These are phyloP conservation scores for Botryosphaeria dothidea DNA, from an alignment of 2,329 filamentous ascomycete species.

Conservation along the genomic window DNA sequence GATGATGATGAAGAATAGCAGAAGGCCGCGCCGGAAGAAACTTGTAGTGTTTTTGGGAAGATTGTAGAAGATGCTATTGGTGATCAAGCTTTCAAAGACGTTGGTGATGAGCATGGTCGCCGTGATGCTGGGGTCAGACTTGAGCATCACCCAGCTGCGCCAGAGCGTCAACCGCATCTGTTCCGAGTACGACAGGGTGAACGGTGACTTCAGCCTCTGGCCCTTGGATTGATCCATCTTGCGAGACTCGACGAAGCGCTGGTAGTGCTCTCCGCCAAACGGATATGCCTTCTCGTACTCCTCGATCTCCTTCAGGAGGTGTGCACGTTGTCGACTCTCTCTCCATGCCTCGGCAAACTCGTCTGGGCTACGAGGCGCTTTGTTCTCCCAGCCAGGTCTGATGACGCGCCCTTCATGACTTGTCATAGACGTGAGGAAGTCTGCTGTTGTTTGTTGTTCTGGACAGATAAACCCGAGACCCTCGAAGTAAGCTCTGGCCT, in stretches of 20 bases:
- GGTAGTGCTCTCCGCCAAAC: slow-evolving; percentile 45
- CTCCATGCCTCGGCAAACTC: slow-evolving; percentile 58
- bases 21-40: slow-evolving; percentile 74
- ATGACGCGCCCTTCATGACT: slow-evolving; percentile 36
- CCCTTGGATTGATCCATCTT: slow-evolving; percentile 40
- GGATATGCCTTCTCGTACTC: slow-evolving; percentile 48
- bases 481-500: too few species aligned
- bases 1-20: too few species aligned
- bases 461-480: too few species aligned
- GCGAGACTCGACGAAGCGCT: slow-evolving; percentile 43
- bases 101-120: slow-evolving; percentile 68
- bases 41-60: slow-evolving; percentile 60
- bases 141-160: slow-evolving; percentile 72
- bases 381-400: slow-evolving; percentile 44
- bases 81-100: slow-evolving; percentile 69
- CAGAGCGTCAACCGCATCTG: slow-evolving; percentile 74
- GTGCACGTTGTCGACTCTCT: background rate
- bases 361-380: slow-evolving; percentile 50
- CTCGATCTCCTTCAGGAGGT: slow-evolving; percentile 40
- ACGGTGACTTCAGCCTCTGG: slow-evolving; percentile 61
- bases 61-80: slow-evolving; percentile 76
- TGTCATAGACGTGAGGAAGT: too few species aligned
- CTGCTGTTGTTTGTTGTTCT: too few species aligned
- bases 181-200: slow-evolving; percentile 71
- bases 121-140: slow-evolving; percentile 70